phyloP scores from a whole-genome alignment of 1,284 basidiomycete species.

The Prillingera fragicola region DNA sequence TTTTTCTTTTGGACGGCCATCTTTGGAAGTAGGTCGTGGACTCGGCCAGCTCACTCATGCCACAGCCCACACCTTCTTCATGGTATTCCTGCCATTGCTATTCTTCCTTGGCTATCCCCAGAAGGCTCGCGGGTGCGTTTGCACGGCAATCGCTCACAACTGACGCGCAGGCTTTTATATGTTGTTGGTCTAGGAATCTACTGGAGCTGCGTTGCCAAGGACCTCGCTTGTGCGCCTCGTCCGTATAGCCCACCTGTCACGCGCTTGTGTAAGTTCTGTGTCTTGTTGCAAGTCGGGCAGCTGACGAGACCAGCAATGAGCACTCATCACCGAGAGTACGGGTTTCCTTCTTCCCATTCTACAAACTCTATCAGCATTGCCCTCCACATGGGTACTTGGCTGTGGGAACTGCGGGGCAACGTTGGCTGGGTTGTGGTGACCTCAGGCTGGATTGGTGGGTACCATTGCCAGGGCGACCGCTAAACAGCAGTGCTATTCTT shows the following conservation, averaged over 20 bases:
- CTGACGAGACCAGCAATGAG: constrained; percentile 59
- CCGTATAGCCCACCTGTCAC: constrained; percentile 87
- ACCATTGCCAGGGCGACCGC: background rate
- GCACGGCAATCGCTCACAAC: background rate
- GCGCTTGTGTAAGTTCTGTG: constrained; percentile 54
- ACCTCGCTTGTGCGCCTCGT: constrained; percentile 82
- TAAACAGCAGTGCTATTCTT: constrained; percentile 50
- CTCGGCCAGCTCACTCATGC: background rate
- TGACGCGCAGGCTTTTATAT: constrained; percentile 56
- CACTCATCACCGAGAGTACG: constrained; percentile 60
- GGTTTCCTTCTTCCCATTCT: constrained; percentile 94
- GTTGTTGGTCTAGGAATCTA: constrained; percentile 79
- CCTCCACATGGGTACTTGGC: constrained; percentile 56
- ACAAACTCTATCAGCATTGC: constrained; percentile 87
- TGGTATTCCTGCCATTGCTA: constrained; percentile 75
- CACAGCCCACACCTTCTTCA: constrained; percentile 83
- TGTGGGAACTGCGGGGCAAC: constrained; percentile 22
- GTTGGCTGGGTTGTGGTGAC: constrained; percentile 16
- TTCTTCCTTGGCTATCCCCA: constrained; percentile 79
- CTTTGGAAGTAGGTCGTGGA: constrained; percentile 56
- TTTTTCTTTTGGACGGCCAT: constrained; percentile 89
- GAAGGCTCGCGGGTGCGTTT: constrained; percentile 64
- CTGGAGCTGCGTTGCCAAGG: constrained; percentile 76
- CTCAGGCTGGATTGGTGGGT: constrained; percentile 28
- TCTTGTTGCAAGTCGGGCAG: background rate